A percentile compares a stretch with the other conserved stretches of the same genome.
Evolutionary conservation across 495 filamentous ascomycete genomes (phyloP).

Genomic region (Neohortaea acidophila): DNA sequence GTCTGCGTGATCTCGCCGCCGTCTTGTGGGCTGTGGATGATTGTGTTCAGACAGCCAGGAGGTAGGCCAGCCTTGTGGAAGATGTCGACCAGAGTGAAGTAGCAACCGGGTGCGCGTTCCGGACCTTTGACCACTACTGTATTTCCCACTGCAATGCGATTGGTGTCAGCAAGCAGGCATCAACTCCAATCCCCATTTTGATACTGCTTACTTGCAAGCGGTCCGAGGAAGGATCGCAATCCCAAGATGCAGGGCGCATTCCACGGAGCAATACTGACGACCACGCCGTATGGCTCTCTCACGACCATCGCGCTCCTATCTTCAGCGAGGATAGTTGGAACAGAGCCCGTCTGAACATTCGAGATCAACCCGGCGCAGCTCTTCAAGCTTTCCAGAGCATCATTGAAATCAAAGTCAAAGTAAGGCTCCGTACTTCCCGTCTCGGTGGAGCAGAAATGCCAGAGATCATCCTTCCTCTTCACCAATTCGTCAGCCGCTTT

Average conservation of each 20-base stretch:
- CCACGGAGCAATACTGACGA: constrained; percentile 10
- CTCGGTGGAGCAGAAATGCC: background rate
- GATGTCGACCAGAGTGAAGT: constrained; percentile 1
- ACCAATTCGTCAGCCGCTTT: constrained; percentile 55
- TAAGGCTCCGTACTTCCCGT: background rate
- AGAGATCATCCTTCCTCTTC: constrained; percentile 38
- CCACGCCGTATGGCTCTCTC: constrained; percentile 8
- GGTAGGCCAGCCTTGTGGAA: constrained; percentile 30
- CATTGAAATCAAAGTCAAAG: background rate
- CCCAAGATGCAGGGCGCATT: constrained; percentile 8
- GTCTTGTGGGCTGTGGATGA: constrained; percentile 37
- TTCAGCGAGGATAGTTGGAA: background rate
- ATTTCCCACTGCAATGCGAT: constrained; percentile 3
- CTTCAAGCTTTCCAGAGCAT: background rate
- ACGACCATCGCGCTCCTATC: constrained; percentile 2
- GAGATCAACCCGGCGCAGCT: background rate
- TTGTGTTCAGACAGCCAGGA: constrained; percentile 41
- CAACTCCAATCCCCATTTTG: no score
- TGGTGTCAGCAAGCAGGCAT: no score
- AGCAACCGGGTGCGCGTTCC: background rate
- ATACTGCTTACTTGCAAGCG: no score
- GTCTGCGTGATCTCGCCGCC: constrained; percentile 39
- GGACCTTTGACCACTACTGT: constrained; percentile 5
- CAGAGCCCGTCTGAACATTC: background rate
- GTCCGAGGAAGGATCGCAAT: background rate